Base-by-base conservation (phyloP, 768 basidiomycete species). In the Tephrocybe sp. region DNA sequence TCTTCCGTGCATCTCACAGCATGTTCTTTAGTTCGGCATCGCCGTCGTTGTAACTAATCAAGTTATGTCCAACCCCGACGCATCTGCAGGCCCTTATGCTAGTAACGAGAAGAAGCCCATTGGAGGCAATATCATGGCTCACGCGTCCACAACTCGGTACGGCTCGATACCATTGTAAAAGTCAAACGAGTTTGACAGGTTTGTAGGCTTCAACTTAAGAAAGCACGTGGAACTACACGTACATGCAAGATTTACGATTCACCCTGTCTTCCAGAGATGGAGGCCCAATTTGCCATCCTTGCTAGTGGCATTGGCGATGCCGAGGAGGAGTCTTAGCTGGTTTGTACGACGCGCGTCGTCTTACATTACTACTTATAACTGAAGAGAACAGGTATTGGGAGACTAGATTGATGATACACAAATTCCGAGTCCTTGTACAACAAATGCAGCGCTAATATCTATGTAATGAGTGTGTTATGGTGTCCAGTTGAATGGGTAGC, bases 1-100 rank as follows among this genome's bases (percentile, higher is more conserved):
- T 12, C 19, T n/a, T 18, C 37, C 12, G 18, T 21, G n/a, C 37
- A 9, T 21, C 37, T 38, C 18, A 38, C 37, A 19, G 21, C 16
- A 4, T 38, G 4, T 36, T 29, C 25, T 38, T 59, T 15, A 98
- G 95, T 99, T 91, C 61, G 97, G 97, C 23, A 91, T 98, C 42
- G 97, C 97, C 3, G 95, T 98, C 19, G 94, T 99, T 10, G 86
- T 97, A 34, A 91, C 91, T 3, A 99, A 99, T 65, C 97, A 99
- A 67, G 97, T 99, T 57, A 97, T 99, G 82, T 97, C 97, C n/a
- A 94, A 85, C 49, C 95, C 97, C 2, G 97, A 99, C 64, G 93
- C 92, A 23, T 82, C 88, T 3, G 91, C 91, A 41, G 88, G 89
- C 11, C 90, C 91, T 16, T 91, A 91, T 54, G 86, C 86, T 33